phyloP scores from a whole-genome alignment of 768 basidiomycete genomes.

The Hygrophoropsis aurantiaca region DNA sequence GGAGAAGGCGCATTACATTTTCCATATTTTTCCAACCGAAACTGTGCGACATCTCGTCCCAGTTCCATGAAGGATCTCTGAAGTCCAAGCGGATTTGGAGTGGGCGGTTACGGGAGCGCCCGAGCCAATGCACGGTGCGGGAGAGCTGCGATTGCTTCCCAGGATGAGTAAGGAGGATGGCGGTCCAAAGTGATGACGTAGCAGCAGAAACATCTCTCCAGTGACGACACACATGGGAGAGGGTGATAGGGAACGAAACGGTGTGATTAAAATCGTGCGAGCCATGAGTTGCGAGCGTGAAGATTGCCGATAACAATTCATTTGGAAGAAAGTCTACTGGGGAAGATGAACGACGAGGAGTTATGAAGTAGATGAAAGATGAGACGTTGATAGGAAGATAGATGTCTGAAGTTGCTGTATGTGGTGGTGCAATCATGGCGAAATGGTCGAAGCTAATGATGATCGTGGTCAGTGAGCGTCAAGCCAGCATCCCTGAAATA shows the following conservation, averaged over 20 bases:
- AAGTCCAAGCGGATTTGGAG: constrained; percentile 57
- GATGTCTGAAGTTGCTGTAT: too few relatives aligned
- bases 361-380: background rate
- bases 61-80: constrained; percentile 57
- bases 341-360: background rate
- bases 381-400: background rate
- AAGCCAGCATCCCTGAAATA: background rate
- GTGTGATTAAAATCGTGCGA: constrained; percentile 23
- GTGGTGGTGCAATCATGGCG: background rate
- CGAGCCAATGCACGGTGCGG: constrained; percentile 38
- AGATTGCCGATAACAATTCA: constrained; percentile 37
- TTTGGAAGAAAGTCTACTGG: constrained; percentile 25
- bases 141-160: constrained; percentile 35
- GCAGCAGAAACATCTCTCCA: constrained; percentile 52
- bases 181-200: constrained; percentile 50
- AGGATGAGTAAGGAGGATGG: constrained; percentile 47
- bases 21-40: constrained; percentile 48
- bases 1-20: constrained; percentile 41
- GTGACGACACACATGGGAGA: constrained; percentile 50
- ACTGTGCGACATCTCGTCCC: constrained; percentile 44
- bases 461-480: background rate
- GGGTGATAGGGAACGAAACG: constrained; percentile 25
- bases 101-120: constrained; percentile 45
- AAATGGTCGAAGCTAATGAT: background rate
- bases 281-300: constrained; percentile 29